phyloP scores from a whole-genome alignment of 1,284 basidiomycete genomes.

The Coniophora puteana region DNA sequence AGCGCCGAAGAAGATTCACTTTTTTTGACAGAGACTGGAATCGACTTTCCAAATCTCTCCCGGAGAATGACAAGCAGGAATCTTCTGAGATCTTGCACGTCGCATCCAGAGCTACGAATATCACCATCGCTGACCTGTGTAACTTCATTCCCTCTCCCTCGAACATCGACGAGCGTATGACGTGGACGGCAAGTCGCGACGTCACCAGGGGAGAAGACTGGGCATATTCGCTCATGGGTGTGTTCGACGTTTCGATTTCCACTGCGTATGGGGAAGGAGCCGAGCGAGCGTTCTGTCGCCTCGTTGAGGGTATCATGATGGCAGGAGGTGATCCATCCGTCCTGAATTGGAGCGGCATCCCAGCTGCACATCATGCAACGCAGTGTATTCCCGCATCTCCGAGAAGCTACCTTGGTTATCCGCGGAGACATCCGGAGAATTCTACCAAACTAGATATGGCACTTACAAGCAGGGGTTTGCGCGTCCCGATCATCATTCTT shows the following conservation, averaged over 20 bases:
- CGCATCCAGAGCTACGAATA: too few species aligned
- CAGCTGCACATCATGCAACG: not conserved
- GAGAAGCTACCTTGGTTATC: not conserved
- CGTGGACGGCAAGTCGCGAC: conserved; percentile 1
- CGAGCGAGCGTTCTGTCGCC: not conserved
- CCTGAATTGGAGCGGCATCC: not conserved
- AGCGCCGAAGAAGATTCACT: not conserved
- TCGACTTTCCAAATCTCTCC: not conserved
- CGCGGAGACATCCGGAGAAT: too few species aligned
- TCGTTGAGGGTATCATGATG: not conserved
- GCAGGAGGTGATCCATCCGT: not conserved
- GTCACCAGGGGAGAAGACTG: conserved; percentile 2
- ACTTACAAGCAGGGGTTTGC: too few species aligned
- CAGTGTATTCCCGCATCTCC: not conserved
- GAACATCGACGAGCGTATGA: not conserved
- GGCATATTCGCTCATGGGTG: conserved; percentile 3
- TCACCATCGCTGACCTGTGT: not conserved
- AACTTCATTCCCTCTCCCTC: not conserved
- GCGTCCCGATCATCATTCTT: too few species aligned
- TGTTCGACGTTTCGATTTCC: conserved; percentile 1
- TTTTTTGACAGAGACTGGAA: conserved; percentile 1
- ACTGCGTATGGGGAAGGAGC: conserved; percentile 3
- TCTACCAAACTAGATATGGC: too few species aligned
- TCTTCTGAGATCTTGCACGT: not conserved
- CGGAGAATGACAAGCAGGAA: conserved; percentile 1